These are phyloP conservation scores for Sesbania bispinosa DNA, from an alignment of 306 rosid species.

Conservation along the genomic window DNA sequence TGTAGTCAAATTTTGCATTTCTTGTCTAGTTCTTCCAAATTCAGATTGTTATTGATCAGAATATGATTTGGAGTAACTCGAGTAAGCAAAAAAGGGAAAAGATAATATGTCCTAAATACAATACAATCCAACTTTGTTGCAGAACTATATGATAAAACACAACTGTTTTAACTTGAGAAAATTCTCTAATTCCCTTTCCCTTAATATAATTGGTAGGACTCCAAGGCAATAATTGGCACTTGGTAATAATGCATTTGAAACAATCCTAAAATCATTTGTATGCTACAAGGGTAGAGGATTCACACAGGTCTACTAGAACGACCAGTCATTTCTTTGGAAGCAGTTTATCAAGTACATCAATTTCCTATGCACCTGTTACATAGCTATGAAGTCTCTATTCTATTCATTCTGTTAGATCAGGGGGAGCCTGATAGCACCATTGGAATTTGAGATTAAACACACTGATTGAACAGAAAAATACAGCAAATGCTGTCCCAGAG, in stretches of 20 bases:
- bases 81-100: neutral
- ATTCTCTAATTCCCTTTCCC: neutral
- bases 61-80: neutral
- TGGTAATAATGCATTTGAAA: neutral
- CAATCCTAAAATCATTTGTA: neutral
- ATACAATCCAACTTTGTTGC: neutral
- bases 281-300: neutral
- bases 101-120: neutral
- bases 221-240: neutral
- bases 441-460: no score
- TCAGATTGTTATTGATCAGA: neutral
- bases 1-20: neutral
- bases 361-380: neutral
- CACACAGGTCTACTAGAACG: neutral
- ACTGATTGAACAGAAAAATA: no score
- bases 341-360: neutral
- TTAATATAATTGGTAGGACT: neutral
- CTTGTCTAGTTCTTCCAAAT: constrained; percentile 4
- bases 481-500: no score
- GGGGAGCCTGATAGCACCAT: no score
- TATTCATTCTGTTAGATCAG: neutral
- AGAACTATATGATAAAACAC: neutral
- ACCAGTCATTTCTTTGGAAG: neutral
- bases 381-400: neutral
- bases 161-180: neutral